Conservation (phyloP, 2,329 filamentous ascomycete genomes). For the Sporothrix pallida region DNA sequence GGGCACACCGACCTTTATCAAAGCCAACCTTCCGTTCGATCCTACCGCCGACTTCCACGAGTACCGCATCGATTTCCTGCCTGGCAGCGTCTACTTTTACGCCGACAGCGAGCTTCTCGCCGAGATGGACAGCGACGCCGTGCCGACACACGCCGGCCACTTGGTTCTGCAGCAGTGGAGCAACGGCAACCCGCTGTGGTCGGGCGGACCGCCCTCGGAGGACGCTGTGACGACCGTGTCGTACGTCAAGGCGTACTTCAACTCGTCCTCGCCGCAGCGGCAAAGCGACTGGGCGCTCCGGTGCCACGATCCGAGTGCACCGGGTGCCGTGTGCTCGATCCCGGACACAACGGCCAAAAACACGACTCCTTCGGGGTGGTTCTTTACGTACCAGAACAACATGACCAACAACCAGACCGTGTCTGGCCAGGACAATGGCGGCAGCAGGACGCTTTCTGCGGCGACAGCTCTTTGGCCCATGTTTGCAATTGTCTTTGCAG, state of each 20-base stretch:
- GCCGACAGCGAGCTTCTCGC: constrained; percentile 66
- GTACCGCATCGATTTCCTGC: constrained; percentile 78
- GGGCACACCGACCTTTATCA: constrained; percentile 62
- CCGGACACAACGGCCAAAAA: constrained; percentile 52
- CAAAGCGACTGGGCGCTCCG: constrained; percentile 49
- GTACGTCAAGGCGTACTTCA: constrained; percentile 82
- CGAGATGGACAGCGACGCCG: constrained; percentile 59
- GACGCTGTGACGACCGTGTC: constrained; percentile 69
- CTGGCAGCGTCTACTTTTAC: constrained; percentile 68
- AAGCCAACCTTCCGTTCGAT: constrained; percentile 67
- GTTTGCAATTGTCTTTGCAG: neutral
- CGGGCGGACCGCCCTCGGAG: constrained; percentile 67
- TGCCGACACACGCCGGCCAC: constrained; percentile 67
- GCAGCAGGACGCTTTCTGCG: neutral
- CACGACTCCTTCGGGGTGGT: constrained; percentile 48
- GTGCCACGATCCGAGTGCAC: constrained; percentile 49
- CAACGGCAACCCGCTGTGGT: constrained; percentile 75
- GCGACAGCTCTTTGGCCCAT: constrained; percentile 16
- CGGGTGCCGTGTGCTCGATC: constrained; percentile 55
- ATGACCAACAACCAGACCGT: constrained; percentile 57
- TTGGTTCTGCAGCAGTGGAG: constrained; percentile 78
- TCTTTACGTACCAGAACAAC: constrained; percentile 56
- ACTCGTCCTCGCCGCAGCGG: constrained; percentile 60
- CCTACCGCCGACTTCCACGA: constrained; percentile 72
- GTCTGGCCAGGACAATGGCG: constrained; percentile 34